Evolutionary conservation across 1,139 yeast genomes (phyloP).

Genomic region (Magnusiomyces paraingens): DNA sequence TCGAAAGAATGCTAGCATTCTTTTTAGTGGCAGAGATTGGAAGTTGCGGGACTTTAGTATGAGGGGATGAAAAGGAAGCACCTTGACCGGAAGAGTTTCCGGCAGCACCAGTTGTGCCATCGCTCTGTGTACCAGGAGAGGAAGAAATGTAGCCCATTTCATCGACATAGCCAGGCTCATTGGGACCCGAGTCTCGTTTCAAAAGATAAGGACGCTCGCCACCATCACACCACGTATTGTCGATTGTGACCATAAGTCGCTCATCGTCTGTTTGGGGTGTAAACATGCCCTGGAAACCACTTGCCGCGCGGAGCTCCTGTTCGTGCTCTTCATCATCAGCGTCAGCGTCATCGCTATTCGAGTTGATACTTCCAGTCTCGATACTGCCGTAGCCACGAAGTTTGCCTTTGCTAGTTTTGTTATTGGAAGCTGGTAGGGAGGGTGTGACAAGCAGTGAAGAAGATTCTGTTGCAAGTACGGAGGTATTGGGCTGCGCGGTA

Average conservation of each 20-base stretch:
- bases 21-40: not conserved
- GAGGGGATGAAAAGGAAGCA: not conserved
- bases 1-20: not conserved
- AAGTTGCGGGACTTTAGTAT: not conserved
- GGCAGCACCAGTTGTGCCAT: not conserved
- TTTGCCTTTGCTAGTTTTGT: not conserved
- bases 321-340: slow-evolving; percentile 23
- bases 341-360: slow-evolving; percentile 9
- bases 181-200: not conserved
- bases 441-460: not conserved
- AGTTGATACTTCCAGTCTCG: not conserved
- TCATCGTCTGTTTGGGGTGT: slow-evolving; percentile 12
- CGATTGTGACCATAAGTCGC: slow-evolving; percentile 8
- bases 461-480: slow-evolving; percentile 16
- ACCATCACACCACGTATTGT: slow-evolving; percentile 14
- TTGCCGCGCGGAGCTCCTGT: slow-evolving; percentile 32
- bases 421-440: not conserved
- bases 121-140: not conserved
- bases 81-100: not conserved
- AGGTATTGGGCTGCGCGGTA: slow-evolving; percentile 6
- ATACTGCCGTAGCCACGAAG: not conserved
- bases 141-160: not conserved
- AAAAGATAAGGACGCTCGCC: slow-evolving; percentile 11
- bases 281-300: slow-evolving; percentile 15
- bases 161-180: slow-evolving; percentile 3